These are phyloP conservation scores for Pichia californica DNA, from an alignment of 805 yeast genomes.

Conservation along the genomic window DNA sequence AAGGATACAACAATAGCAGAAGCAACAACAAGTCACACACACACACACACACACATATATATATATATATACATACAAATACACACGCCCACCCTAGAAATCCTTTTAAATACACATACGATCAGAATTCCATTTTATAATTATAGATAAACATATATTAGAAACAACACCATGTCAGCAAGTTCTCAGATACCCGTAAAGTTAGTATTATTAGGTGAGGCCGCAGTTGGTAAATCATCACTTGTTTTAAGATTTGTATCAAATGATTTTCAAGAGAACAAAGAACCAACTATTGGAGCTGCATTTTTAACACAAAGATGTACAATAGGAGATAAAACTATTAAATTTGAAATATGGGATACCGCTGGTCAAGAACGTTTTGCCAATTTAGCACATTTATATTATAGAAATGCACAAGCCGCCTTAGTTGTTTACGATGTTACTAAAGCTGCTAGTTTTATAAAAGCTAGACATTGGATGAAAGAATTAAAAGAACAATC, in stretches of 20 bases:
- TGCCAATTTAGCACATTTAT: constrained; percentile 95
- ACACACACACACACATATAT: no score
- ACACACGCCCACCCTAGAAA: no score
- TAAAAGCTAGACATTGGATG: constrained; percentile 98
- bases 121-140: no score
- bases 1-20: no score
- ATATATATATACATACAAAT: no score
- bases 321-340: constrained; percentile 75
- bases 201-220: constrained; percentile 89
- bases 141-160: not conserved
- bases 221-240: constrained; percentile 96
- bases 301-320: constrained; percentile 94
- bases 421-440: constrained; percentile 94
- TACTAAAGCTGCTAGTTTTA: constrained; percentile 89
- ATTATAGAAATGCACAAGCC: constrained; percentile 95
- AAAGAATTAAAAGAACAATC: constrained; percentile 95
- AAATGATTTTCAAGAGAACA: constrained; percentile 93
- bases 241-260: constrained; percentile 87
- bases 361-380: constrained; percentile 98
- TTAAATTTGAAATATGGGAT: constrained; percentile 93
- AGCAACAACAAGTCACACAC: no score
- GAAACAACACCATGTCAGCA: no score
- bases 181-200: constrained; percentile 62
- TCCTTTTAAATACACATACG: not conserved
- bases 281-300: constrained; percentile 97